Evolutionary conservation across 331 rosid genomes (phyloP).

Genomic region (Acacia pycnantha): DNA sequence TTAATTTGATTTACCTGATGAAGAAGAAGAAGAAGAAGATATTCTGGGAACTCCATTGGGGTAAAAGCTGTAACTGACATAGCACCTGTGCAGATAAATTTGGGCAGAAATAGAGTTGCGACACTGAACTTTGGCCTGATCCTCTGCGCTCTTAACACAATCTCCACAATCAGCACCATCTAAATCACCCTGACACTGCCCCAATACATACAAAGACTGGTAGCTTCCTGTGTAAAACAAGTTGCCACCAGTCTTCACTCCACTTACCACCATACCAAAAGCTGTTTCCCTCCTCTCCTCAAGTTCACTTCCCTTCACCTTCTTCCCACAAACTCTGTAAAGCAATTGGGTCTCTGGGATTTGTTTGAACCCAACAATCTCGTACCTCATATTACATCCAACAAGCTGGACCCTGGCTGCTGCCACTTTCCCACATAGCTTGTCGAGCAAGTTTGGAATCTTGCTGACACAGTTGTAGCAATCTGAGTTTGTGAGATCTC

Average conservation of each 20-base stretch:
- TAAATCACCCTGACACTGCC: slow-evolving; percentile 86
- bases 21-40: slow-evolving; percentile 54
- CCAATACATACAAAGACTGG: slow-evolving; percentile 62
- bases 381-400: slow-evolving; percentile 65
- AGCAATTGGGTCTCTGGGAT: slow-evolving; percentile 47
- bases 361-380: slow-evolving; percentile 61
- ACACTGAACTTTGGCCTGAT: slow-evolving; percentile 49
- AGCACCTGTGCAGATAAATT: slow-evolving; percentile 71
- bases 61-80: slow-evolving; percentile 60
- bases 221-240: slow-evolving; percentile 61
- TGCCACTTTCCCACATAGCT: slow-evolving; percentile 46
- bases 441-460: slow-evolving; percentile 39
- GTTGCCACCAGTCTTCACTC: slow-evolving; percentile 47
- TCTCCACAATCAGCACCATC: slow-evolving; percentile 56
- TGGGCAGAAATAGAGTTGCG: slow-evolving; percentile 58
- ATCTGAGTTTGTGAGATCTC: slow-evolving; percentile 54
- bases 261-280: slow-evolving; percentile 53
- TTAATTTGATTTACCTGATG: slow-evolving; percentile 37
- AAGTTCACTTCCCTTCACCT: slow-evolving; percentile 50
- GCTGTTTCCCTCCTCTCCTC: slow-evolving; percentile 52
- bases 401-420: slow-evolving; percentile 65
- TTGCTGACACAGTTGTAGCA: slow-evolving; percentile 63
- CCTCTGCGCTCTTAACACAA: slow-evolving; percentile 64
- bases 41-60: slow-evolving; percentile 47
- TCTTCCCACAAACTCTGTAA: slow-evolving; percentile 52